Evolutionary conservation across 129 eudicot species (phyloP), one percentile per base, ranked within the genome.

Genomic region (Glebionis coronaria): DNA sequence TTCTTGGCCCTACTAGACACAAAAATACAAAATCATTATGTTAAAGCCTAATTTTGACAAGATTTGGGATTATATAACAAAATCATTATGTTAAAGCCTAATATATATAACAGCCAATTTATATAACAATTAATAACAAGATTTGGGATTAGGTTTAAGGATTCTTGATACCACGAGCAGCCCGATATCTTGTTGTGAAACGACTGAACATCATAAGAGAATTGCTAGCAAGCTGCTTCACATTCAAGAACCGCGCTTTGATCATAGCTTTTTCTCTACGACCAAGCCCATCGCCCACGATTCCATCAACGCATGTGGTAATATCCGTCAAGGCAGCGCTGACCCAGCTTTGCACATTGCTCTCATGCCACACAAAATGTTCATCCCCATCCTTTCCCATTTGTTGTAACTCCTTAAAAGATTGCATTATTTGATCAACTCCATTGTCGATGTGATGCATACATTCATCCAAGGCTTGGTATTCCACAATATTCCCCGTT

Each of bases 261-360:
- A 81, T 76, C 44, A 73, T 63, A 23, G 79, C 82, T 73, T 67
- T 76, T 44, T 56, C 81, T 66, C 74, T 82, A 27, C 75, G 76
- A 1, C 85, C 79, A 7, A 82, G 71, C 15, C 73, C 78, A 25
- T 23, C 52, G 19, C 80, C 85, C 1, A 71, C 68, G 40, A 90
- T 63, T 56, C 82, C 89, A 19, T 84, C 88, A 5, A 87, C 49
- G 65, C 97, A 90, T 0, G 69, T 46, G 20, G 78, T 71, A 12
- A 85, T 76, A 49, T 87, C 95, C 0, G 97, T 82, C 3, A 84
- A 67, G 21, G 91, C 97, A 21, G 97, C 84, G 55, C 97, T 87
- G 29, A 84, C 73, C 97, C 97, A 90, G 5, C 77, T 69, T 73
- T 50, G 79, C 72, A 61, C 83, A 51, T 88, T 88, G 51, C 85